phyloP scores from a whole-genome alignment of 208 protist species.

The Acanthamoeba pearcei region DNA sequence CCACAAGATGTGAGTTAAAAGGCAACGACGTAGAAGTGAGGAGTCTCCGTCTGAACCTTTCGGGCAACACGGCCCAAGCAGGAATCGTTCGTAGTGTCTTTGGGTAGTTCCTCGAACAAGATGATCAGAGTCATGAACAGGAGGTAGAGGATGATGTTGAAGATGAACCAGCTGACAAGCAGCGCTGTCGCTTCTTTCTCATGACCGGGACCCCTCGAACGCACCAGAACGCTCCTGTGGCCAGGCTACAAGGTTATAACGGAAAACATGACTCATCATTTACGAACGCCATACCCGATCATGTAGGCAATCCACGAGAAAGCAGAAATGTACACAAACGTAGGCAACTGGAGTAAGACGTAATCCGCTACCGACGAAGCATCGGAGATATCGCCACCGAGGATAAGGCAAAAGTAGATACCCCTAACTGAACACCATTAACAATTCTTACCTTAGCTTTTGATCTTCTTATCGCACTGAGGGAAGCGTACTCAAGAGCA shows the following conservation, averaged over 20 bases:
- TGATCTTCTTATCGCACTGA: too few species aligned
- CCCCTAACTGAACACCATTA: background rate
- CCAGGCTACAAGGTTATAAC: background rate
- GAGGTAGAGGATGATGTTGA: background rate
- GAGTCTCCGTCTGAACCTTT: background rate
- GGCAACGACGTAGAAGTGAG: background rate
- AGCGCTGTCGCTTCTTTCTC: background rate
- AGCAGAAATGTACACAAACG: background rate
- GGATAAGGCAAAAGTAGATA: background rate
- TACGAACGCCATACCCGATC: background rate
- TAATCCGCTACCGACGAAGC: background rate
- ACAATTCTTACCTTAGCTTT: too few species aligned
- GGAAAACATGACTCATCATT: too few species aligned
- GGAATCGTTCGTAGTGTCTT: background rate
- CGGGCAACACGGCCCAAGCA: background rate
- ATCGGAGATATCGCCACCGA: background rate
- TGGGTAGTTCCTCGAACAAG: background rate
- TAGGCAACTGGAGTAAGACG: background rate
- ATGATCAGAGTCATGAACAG: background rate
- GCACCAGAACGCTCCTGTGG: background rate
- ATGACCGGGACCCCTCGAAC: background rate
- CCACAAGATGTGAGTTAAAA: background rate
- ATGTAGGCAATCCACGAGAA: slow-evolving; percentile 8
- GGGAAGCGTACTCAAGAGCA: background rate
- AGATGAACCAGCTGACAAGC: background rate